A percentile compares a stretch with the other conserved stretches of the same genome.
Conservation (phyloP, 805 yeast genomes). For the Candida chilensis region DNA sequence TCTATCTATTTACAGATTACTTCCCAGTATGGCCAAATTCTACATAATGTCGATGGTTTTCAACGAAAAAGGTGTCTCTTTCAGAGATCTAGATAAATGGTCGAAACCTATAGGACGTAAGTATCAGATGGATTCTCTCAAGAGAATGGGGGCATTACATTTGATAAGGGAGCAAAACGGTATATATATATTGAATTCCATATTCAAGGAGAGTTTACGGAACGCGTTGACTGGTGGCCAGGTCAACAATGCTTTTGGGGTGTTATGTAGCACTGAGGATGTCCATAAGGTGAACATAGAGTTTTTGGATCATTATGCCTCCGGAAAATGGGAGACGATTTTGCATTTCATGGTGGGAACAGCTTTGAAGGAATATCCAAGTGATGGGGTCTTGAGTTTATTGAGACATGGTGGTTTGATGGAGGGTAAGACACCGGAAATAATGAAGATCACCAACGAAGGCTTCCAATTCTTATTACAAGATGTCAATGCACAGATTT, state of each 20-base stretch:
- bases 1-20: conserved; percentile 79
- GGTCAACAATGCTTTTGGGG: conserved; percentile 64
- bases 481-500: conserved; percentile 87
- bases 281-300: conserved; percentile 50
- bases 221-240: conserved; percentile 80
- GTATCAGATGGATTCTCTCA: conserved; percentile 67
- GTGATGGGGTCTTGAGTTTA: conserved; percentile 72
- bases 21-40: conserved; percentile 86
- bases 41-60: conserved; percentile 83
- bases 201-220: conserved; percentile 66
- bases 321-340: conserved; percentile 89
- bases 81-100: conserved; percentile 67
- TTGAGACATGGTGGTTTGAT: conserved; percentile 77
- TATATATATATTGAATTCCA: conserved; percentile 52
- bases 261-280: conserved; percentile 46
- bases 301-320: conserved; percentile 72
- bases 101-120: conserved; percentile 51
- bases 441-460: conserved; percentile 68
- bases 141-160: conserved; percentile 68
- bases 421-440: conserved; percentile 47
- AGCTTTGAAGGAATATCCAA: conserved; percentile 57
- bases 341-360: conserved; percentile 98
- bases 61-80: conserved; percentile 62
- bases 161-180: conserved; percentile 53
- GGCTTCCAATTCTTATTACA: conserved; percentile 94